Evolutionary conservation across 805 yeast species (phyloP).

Genomic region (Starmerella sp.): DNA sequence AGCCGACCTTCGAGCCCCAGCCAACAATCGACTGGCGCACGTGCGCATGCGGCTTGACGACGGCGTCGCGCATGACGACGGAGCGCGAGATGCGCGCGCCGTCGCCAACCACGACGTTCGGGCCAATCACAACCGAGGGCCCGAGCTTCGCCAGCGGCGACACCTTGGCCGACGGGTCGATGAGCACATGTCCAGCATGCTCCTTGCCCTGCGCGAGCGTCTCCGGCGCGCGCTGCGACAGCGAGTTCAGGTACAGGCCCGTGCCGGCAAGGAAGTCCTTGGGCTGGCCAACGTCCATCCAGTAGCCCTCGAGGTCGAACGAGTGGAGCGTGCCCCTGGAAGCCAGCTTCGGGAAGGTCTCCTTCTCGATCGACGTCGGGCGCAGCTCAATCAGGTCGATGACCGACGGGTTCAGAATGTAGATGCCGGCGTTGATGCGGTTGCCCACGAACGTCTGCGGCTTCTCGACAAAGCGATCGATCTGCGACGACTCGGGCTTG

Average conservation of each 20-base stretch:
- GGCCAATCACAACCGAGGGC: slow-evolving; percentile 96
- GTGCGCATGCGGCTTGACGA: slow-evolving; percentile 94
- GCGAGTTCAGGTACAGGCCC: slow-evolving; percentile 75
- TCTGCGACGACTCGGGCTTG: slow-evolving; percentile 86
- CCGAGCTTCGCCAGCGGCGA: slow-evolving; percentile 91
- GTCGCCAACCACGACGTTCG: slow-evolving; percentile 88
- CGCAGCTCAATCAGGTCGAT: slow-evolving; percentile 93
- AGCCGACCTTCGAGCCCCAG: slow-evolving; percentile 97
- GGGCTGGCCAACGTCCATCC: slow-evolving; percentile 99
- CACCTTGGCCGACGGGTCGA: slow-evolving; percentile 91
- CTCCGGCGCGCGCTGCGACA: slow-evolving; percentile 68
- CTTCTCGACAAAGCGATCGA: slow-evolving; percentile 97
- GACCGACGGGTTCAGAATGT: slow-evolving; percentile 94
- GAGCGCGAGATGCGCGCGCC: slow-evolving; percentile 98
- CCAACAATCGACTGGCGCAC: slow-evolving; percentile 97
- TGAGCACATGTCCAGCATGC: slow-evolving; percentile 82
- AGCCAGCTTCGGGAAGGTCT: slow-evolving; percentile 94
- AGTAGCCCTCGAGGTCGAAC: slow-evolving; percentile 95
- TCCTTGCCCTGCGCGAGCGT: slow-evolving; percentile 52
- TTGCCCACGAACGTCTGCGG: slow-evolving; percentile 99
- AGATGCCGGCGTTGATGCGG: slow-evolving; percentile 98
- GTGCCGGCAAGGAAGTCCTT: slow-evolving; percentile 98
- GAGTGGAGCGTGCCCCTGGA: slow-evolving; percentile 82
- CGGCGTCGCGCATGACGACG: slow-evolving; percentile 81
- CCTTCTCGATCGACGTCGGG: slow-evolving; percentile 99